These are phyloP conservation scores for Wickerhamiella infanticola DNA, from an alignment of 1,139 yeast species.

Conservation along the genomic window DNA sequence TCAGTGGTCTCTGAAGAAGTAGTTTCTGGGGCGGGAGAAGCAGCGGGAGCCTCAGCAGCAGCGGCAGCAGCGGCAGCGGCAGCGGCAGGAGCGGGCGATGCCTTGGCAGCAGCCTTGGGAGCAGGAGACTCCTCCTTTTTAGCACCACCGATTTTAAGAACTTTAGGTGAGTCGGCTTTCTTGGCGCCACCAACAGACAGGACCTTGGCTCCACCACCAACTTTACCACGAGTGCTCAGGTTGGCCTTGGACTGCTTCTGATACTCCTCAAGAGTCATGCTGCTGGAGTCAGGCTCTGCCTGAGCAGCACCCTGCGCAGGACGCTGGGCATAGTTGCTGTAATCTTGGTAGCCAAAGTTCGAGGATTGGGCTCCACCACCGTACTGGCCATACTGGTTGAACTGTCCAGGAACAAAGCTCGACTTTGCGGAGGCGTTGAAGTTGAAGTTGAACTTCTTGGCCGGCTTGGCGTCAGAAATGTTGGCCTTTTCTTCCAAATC, in stretches of 20 bases:
- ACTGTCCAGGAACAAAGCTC: conserved; percentile 26
- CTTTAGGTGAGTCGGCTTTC: conserved; percentile 11
- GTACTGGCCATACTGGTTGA: conserved; percentile 25
- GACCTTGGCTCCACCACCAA: conserved; percentile 12
- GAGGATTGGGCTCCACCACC: conserved; percentile 21
- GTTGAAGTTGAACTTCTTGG: conserved; percentile 17
- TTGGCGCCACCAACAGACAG: conserved; percentile 13
- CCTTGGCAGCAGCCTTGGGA: not conserved
- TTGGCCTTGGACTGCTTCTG: conserved; percentile 55
- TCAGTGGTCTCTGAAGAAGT: conserved; percentile 11
- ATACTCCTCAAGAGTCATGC: conserved; percentile 79
- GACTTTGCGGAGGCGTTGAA: conserved; percentile 17
- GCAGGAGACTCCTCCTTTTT: conserved; percentile 3
- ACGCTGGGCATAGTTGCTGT: conserved; percentile 19
- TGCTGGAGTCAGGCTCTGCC: conserved; percentile 23
- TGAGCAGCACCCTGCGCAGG: conserved; percentile 7
- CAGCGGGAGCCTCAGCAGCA: conserved; percentile 1
- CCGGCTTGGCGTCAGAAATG: conserved; percentile 15
- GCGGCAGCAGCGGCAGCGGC: not conserved
- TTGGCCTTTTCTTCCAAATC: conserved; percentile 36
- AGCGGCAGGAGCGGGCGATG: not conserved
- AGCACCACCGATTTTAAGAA: conserved; percentile 11
- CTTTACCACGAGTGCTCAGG: conserved; percentile 21
- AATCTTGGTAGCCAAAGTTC: conserved; percentile 15
- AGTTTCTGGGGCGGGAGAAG: conserved; percentile 1